These are phyloP conservation scores for Narthecium ossifragum DNA, from an alignment of 106 monocot species.

Conservation along the genomic window DNA sequence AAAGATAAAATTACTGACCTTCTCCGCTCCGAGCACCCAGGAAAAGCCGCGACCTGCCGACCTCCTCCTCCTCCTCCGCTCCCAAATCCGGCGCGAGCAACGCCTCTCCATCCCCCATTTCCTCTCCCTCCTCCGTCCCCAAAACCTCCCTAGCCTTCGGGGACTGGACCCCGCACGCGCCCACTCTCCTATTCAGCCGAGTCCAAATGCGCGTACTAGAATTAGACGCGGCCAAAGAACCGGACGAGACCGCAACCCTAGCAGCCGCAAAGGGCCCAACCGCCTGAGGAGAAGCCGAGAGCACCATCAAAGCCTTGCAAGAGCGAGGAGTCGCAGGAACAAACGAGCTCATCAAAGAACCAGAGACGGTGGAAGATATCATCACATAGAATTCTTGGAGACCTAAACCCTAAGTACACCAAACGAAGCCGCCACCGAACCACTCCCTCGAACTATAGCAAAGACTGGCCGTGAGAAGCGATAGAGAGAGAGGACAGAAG, in stretches of 20 bases:
- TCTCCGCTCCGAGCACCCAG: constrained; percentile 40
- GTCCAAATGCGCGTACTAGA: constrained; percentile 6
- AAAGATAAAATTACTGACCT: constrained; percentile 26
- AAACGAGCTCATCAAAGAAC: background rate
- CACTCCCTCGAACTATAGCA: too few species aligned
- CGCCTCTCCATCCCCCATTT: constrained; percentile 8
- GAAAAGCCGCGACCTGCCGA: constrained; percentile 13
- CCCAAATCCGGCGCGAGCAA: constrained; percentile 38
- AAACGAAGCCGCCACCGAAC: too few species aligned
- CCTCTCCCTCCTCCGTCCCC: constrained; percentile 11
- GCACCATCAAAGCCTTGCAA: background rate
- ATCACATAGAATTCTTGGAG: background rate
- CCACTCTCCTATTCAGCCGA: background rate
- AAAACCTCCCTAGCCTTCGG: constrained; percentile 5
- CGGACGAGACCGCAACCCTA: background rate
- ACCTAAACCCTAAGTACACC: constrained; percentile 18
- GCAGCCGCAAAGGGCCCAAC: background rate
- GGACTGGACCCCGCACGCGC: constrained; percentile 14
- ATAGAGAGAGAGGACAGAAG: too few species aligned
- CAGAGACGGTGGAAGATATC: too few species aligned
- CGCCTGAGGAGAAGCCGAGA: background rate
- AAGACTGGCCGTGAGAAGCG: too few species aligned
- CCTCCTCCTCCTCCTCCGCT: constrained; percentile 28
- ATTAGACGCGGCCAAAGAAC: background rate
- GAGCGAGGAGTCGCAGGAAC: background rate